These are phyloP conservation scores for Rhodotorula sp. DNA, from an alignment of 1,284 basidiomycete genomes.

Conservation along the genomic window DNA sequence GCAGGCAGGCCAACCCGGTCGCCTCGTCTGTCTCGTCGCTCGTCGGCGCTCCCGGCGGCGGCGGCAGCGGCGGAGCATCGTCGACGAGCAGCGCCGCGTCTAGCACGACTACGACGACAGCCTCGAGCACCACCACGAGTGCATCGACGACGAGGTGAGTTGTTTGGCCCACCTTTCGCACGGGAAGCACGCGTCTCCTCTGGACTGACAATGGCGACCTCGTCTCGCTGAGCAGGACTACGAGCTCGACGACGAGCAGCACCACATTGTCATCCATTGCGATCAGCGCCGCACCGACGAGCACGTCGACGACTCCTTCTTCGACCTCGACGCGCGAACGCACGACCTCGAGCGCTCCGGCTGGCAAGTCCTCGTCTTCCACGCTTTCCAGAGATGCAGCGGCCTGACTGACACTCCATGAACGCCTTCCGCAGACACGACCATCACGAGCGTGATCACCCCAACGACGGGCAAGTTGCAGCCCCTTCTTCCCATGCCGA, in stretches of 20 bases:
- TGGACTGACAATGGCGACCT: too few relatives aligned
- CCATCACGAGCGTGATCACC: constrained; percentile 31
- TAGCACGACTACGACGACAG: not conserved
- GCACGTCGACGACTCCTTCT: not conserved
- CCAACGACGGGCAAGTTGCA: constrained; percentile 29
- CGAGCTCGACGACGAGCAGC: too few relatives aligned
- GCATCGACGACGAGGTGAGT: not conserved
- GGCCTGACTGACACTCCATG: not conserved
- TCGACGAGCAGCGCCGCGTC: not conserved
- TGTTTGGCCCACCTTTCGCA: not conserved
- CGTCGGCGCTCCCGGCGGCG: not conserved
- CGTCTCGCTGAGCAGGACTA: too few relatives aligned
- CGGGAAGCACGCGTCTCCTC: too few relatives aligned
- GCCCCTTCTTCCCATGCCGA: not conserved
- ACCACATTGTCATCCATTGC: not conserved
- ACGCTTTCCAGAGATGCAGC: not conserved
- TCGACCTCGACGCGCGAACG: not conserved
- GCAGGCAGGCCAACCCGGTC: not conserved
- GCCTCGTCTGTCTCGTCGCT: not conserved
- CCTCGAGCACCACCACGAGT: not conserved
- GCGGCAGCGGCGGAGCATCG: not conserved
- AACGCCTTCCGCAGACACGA: constrained; percentile 8
- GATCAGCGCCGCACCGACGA: not conserved
- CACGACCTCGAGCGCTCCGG: not conserved
- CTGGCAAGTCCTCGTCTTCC: not conserved